phyloP scores from a whole-genome alignment of 768 basidiomycete species.

The Pilatotrama ljubarskyi region DNA sequence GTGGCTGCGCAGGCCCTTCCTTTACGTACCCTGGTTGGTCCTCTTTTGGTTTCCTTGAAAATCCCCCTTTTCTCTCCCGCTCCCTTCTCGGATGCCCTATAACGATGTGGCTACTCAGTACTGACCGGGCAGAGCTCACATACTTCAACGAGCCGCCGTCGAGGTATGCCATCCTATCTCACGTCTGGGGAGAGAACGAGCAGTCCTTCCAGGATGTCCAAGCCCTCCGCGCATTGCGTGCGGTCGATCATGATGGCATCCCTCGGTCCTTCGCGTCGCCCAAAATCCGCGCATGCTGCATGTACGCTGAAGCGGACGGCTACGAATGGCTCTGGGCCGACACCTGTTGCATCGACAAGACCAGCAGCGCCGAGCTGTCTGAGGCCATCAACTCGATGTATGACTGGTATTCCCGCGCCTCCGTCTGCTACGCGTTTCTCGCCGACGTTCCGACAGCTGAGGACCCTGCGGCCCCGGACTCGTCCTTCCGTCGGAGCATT shows the following conservation, averaged over 20 bases:
- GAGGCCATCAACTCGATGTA: constrained; percentile 13
- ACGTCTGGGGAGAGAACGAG: constrained; percentile 1
- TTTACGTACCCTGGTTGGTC: not conserved
- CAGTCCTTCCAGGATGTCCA: constrained; percentile 6
- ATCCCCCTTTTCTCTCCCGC: not conserved
- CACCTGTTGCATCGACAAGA: constrained; percentile 11
- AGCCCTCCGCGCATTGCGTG: not conserved
- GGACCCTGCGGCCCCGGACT: not conserved
- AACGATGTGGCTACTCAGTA: constrained; percentile 9
- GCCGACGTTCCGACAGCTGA: not conserved
- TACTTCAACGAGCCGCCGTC: not conserved
- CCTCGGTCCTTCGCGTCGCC: not conserved
- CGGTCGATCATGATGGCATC: not conserved
- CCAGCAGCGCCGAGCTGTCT: constrained; percentile 10
- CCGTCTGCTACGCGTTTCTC: constrained; percentile 9
- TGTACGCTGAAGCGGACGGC: constrained; percentile 2
- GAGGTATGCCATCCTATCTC: constrained; percentile 4
- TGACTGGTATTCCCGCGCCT: constrained; percentile 4
- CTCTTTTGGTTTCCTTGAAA: not conserved
- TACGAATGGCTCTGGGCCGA: constrained; percentile 8
- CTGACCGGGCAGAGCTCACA: not conserved
- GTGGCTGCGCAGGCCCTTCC: not conserved
- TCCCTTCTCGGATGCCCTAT: not conserved
- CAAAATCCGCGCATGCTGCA: constrained; percentile 6
- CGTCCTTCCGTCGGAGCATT: constrained; percentile 2